Base-by-base conservation (phyloP, 352 stramenopile species). In the Phytophthora ohioensis region DNA sequence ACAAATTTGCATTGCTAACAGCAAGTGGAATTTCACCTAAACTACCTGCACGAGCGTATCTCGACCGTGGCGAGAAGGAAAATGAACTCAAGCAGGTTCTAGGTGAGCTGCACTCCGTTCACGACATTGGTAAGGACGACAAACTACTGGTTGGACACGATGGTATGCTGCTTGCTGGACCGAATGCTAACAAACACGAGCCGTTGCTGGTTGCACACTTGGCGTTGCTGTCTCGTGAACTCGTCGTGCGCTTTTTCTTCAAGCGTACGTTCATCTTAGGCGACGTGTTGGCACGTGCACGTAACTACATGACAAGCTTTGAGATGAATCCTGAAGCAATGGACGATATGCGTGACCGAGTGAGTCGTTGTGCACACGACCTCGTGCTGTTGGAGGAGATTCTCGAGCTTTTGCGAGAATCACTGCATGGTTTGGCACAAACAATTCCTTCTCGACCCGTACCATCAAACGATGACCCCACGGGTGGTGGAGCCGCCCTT, bases 1-100 rank as follows among this genome's bases (percentile, higher is more conserved):
- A 98, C 81, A 99, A 99, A 67, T 97, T 99, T 69, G 99, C 98
- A 61, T 71, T 99, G 17, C 97, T 99, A 51, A 98, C 98, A 27
- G 97, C 97, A n/a, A 96, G 96, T 57, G 94, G 98, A 51, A 99
- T 99, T 36, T 97, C 93, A 6, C 97, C 97, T 1, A 97, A 98
- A 74, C 82, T 99, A 1, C 95, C 94, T 7, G 97, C 96, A 8
- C 86, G 97, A 62, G 96, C 98, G 58, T 99, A 98, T 81, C 92
- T 99, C 71, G 97, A 99, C 71, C 95, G 97, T 43, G 93, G 92
- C 43, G 94, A 99, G 67, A 98, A 98, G 51, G 97, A 99, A 65
- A 99, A 99, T 67, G 97, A 99, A 75, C 84, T 99, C 15, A 99
- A 99, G 78, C 91, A 98, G 66, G 81, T 98, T 15, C 76, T 99